Percentiles rank a stretch among this genome's conserved stretches.
These are phyloP conservation scores for Pleurotus giganteus DNA, from an alignment of 768 basidiomycete genomes.

Conservation along the genomic window DNA sequence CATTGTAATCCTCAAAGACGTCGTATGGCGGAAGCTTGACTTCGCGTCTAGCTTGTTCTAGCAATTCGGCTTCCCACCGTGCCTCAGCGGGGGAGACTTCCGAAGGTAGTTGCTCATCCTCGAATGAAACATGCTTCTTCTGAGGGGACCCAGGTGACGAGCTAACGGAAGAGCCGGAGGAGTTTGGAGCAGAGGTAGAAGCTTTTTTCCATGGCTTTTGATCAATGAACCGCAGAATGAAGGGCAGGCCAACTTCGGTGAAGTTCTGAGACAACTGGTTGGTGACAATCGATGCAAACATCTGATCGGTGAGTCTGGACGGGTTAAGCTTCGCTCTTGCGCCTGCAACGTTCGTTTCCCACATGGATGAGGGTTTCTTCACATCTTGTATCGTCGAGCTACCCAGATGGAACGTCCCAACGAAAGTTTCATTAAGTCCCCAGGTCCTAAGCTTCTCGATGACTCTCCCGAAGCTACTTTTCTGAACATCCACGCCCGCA, in stretches of 20 bases:
- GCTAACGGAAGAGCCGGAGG: neutral
- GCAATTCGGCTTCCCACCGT: slow-evolving; percentile 71
- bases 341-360: slow-evolving; percentile 50
- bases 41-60: slow-evolving; percentile 77
- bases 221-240: slow-evolving; percentile 61
- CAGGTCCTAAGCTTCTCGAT: neutral
- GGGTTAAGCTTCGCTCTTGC: slow-evolving; percentile 63
- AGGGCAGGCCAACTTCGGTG: slow-evolving; percentile 81
- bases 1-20: slow-evolving; percentile 85
- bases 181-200: neutral
- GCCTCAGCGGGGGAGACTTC: slow-evolving; percentile 35
- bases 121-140: slow-evolving; percentile 73
- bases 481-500: neutral
- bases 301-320: slow-evolving; percentile 77
- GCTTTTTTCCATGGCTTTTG: slow-evolving; percentile 36
- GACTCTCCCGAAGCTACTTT: neutral
- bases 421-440: slow-evolving; percentile 7
- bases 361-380: slow-evolving; percentile 27
- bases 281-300: slow-evolving; percentile 91
- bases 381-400: neutral
- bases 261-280: slow-evolving; percentile 82
- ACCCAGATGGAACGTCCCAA: neutral
- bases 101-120: slow-evolving; percentile 47
- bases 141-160: slow-evolving; percentile 16
- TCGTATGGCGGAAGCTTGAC: slow-evolving; percentile 79